Percentiles rank a stretch among this genome's conserved stretches.
These are phyloP conservation scores for Botrytis pseudocinerea DNA, from an alignment of 2,329 filamentous ascomycete species.

Conservation along the genomic window DNA sequence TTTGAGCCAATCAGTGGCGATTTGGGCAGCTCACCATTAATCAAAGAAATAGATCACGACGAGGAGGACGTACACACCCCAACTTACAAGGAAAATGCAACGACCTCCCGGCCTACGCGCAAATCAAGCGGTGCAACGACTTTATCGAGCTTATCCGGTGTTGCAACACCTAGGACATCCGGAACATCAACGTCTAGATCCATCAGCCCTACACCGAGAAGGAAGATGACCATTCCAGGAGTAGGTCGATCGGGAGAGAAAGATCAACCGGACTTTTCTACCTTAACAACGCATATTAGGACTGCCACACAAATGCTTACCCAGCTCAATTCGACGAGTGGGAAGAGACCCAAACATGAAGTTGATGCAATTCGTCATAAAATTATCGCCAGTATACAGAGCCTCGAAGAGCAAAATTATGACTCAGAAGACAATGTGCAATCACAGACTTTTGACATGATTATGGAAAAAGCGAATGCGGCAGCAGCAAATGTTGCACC, in stretches of 20 bases:
- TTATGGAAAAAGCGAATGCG: conserved; percentile 71
- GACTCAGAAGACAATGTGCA: conserved; percentile 67
- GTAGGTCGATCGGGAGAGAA: conserved; percentile 53
- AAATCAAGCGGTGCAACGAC: conserved; percentile 63
- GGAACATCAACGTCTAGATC: conserved; percentile 68
- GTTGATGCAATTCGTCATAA: conserved; percentile 82
- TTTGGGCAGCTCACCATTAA: conserved; percentile 69
- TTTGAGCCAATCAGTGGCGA: conserved; percentile 82
- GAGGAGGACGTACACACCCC: conserved; percentile 38
- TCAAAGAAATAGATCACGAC: conserved; percentile 56
- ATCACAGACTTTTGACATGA: conserved; percentile 75
- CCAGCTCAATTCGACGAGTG: conserved; percentile 76
- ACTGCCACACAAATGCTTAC: conserved; percentile 86
- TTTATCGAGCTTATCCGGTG: conserved; percentile 58
- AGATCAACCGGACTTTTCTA: conserved; percentile 79
- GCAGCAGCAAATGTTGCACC: conserved; percentile 48
- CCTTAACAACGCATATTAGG: conserved; percentile 82
- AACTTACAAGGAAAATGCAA: conserved; percentile 37
- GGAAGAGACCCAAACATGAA: conserved; percentile 76
- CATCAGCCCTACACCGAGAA: conserved; percentile 61
- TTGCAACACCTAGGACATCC: conserved; percentile 68
- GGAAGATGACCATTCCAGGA: conserved; percentile 61
- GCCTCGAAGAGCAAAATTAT: conserved; percentile 81
- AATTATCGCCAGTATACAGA: conserved; percentile 90
- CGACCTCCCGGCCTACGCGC: conserved; percentile 48